Base-by-base conservation (phyloP, 2,329 filamentous ascomycete species). In the Sporothrix schenckii region DNA sequence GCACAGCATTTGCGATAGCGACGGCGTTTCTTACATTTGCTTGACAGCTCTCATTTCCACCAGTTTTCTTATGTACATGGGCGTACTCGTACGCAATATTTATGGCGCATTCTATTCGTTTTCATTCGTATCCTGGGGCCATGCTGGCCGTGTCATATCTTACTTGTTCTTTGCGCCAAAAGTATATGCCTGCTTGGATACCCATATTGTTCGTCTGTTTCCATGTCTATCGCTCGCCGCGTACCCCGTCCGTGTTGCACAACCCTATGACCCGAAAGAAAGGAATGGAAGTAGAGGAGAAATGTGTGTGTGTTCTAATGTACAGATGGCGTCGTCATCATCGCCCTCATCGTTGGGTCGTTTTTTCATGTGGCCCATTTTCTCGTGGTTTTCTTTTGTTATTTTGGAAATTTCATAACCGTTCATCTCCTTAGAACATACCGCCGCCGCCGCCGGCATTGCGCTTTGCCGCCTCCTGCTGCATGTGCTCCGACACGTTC, bases 401-500 rank as follows among this genome's bases (percentile, higher is more conserved):
- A 10, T 24, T 34, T 11, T 61, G 9, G 41, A 16, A 4, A 16
- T 2, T 44, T 44, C 34, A 34, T 34, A 34, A 34, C 24, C 13
- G 1, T 30, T 30, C 6, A n/a, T 1, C n/a, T 3, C 14, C 47
- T 16, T 52, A 66, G 69, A 79, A 79, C 73, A 88, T 67, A 24
- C 76, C 77, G 56, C 83, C 85, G 56, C 81, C 85, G n/a, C 81
- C 82, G 49, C 83, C 85, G 53, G 83, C 86, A 72, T 89, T 87
- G 77, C 87, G 87, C 73, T 87, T 86, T 77, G 89, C 87, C 65
- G 92, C 92, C 82, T 97, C 92, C 74, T 90, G 89, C 83, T 97
- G 93, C 89, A 98, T 93, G 83, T 96, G 92, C 83, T 98, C 94
- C 77, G 92, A 94, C 72, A 98, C 92, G 86, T 97, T 98, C 85